phyloP scores from a whole-genome alignment of 1,284 basidiomycete genomes.

The Malassezia psittaci region DNA sequence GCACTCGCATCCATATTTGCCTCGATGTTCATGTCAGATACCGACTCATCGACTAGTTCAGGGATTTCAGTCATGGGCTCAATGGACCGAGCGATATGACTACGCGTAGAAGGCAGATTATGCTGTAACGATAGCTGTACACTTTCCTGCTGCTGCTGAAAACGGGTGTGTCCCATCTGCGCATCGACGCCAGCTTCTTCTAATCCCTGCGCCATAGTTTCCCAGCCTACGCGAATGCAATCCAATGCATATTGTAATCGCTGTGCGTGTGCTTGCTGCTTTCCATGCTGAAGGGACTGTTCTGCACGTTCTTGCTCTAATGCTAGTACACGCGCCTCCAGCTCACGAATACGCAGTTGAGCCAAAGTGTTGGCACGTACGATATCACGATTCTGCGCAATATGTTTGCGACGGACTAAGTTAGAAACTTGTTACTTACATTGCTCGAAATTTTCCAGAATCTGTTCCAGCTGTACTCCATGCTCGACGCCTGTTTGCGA shows the following conservation, averaged over 20 bases:
- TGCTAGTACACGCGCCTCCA: constrained; percentile 31
- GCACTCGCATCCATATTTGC: not conserved
- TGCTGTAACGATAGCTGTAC: constrained; percentile 14
- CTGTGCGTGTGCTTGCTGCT: constrained; percentile 22
- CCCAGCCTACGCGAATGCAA: constrained; percentile 30
- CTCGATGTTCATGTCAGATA: not conserved
- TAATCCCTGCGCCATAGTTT: constrained; percentile 29
- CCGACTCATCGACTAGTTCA: constrained; percentile 5
- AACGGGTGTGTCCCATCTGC: not conserved
- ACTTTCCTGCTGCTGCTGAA: not conserved
- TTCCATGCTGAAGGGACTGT: constrained; percentile 16
- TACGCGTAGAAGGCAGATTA: constrained; percentile 13
- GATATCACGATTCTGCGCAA: constrained; percentile 43
- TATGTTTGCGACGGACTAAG: constrained; percentile 35
- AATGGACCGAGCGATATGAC: constrained; percentile 19
- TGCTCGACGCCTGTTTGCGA: constrained; percentile 15
- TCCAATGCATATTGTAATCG: constrained; percentile 28
- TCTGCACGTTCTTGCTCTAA: constrained; percentile 33
- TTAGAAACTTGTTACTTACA: constrained; percentile 20
- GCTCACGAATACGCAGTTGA: constrained; percentile 36
- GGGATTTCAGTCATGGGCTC: constrained; percentile 20
- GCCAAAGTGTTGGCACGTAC: constrained; percentile 38
- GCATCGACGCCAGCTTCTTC: constrained; percentile 10
- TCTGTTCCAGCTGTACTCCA: constrained; percentile 29
- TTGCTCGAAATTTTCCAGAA: constrained; percentile 42